Evolutionary conservation across 179 eudicot genomes (phyloP), one percentile per base, ranked within the genome.

Genomic region (Pouteria campechiana): DNA sequence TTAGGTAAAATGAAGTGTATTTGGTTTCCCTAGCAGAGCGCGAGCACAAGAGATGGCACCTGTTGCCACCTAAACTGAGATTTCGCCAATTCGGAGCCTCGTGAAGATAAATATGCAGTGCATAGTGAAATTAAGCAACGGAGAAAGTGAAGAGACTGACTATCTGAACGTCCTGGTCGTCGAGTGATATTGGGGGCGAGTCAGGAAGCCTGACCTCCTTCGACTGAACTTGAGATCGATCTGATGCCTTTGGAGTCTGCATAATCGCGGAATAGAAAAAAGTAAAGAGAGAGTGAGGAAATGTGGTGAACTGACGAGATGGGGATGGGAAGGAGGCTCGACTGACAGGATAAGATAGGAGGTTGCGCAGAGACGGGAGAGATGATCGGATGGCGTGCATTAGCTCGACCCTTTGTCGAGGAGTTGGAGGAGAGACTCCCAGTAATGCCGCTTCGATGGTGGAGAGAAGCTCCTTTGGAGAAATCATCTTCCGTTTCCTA

Each of bases 101-200:
- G n/a, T 18, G 25, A 17, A 41, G 4, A 15, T 37, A 36, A 50
- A 25, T 9, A 16, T 16, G 32, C 17, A 32, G 9, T n/a, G 23
- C 7, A 16, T 19, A 14, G 43, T 11, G n/a, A 6, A 58, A 12
- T 6, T 2, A 38, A 34, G 36, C 21, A 39, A 17, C 12, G 18
- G 15, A 3, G 13, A 24, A 6, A 43, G 37, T 40, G 17, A 24
- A 35, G n/a, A 42, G 19, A 61, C 95, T 68, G 15, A 87, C 99
- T 64, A 92, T 78, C 43, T 75, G 89, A 52, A 83, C 94, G 66
- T 92, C 99, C 53, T 87, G 94, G 43, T 87, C 99, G 43, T 92
- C 99, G 21, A 92, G 75, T 8, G 92, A 65, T 8, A 87, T 78
- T 3, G 75, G 75, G 3, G 78, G 46, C 30, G 85, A 76, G 52